These are phyloP conservation scores for Saprolegnia diclina DNA, from an alignment of 352 stramenopile genomes.

Conservation along the genomic window DNA sequence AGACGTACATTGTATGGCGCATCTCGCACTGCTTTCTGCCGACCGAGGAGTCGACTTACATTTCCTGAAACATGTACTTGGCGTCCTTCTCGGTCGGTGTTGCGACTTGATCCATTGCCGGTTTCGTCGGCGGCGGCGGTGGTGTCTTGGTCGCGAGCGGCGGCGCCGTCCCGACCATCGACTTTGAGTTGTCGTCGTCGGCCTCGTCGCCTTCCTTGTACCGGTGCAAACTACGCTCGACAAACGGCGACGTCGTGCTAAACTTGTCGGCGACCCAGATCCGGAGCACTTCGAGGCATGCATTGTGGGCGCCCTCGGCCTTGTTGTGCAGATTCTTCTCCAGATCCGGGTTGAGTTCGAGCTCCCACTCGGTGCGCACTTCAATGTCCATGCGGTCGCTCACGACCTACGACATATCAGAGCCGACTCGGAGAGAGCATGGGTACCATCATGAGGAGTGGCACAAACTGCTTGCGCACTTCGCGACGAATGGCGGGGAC, in stretches of 20 bases:
- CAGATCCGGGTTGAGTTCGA: constrained; percentile 36
- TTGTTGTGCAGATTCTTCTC: constrained; percentile 25
- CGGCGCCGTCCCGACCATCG: not conserved
- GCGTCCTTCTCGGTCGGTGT: not conserved
- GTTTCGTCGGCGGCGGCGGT: not conserved
- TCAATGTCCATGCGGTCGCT: constrained; percentile 76
- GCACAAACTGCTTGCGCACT: constrained; percentile 75
- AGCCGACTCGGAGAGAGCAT: not conserved
- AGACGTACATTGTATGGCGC: constrained; percentile 9
- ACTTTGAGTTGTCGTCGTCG: constrained; percentile 35
- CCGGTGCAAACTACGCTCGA: constrained; percentile 76
- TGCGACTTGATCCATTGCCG: not conserved
- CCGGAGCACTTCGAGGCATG: constrained; percentile 58
- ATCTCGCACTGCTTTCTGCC: constrained; percentile 20
- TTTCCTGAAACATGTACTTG: constrained; percentile 23
- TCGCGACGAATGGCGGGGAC: constrained; percentile 73
- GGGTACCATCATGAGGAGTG: constrained; percentile 46
- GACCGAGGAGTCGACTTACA: constrained; percentile 1
- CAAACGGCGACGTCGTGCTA: constrained; percentile 78
- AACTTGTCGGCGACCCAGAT: constrained; percentile 85
- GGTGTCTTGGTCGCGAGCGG: not conserved
- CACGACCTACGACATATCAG: constrained; percentile 40
- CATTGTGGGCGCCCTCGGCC: constrained; percentile 16
- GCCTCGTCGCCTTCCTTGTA: constrained; percentile 62
- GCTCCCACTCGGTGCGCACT: constrained; percentile 81